Evolutionary conservation across 2,329 filamentous ascomycete species (phyloP), one percentile per base, ranked within the genome.

Genomic region (Pseudopithomyces chartarum): DNA sequence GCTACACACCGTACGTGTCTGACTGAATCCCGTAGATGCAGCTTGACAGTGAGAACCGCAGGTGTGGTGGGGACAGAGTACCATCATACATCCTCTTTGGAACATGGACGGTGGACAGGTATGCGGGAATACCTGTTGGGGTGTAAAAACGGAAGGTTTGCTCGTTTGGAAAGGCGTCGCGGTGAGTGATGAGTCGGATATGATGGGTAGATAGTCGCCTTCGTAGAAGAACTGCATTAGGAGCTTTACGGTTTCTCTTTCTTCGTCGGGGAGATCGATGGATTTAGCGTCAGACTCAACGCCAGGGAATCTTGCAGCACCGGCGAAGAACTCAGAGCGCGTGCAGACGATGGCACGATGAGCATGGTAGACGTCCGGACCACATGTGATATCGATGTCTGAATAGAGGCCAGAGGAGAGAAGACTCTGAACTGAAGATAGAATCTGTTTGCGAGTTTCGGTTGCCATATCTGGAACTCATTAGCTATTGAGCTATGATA

Each of bases 341-440:
- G 40, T 23, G 33, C 60, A 65, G 8, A 65, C 55, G 2, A 65
- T 55, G 1, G 20, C 34, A 33, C 59, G 62, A 47, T 66, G 64
- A 11, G 59, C 59, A 19, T 54, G 59, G 48, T 58, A 58, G 3
- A 17, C 34, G 19, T 58, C 51, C 0, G 19, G n/a, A 4, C 51
- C 49, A 22, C 60, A 66, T 1, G 46, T 60, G 29, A 64, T 62
- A 3, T 38, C 54, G 6, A 63, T 42, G 29, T 65, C 62, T 2
- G 58, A 58, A 23, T 60, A 57, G 5, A 45, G 23, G 17, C 57
- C 57, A 4, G 50, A 43, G 4, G 22, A 13, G 12, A 50, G 39
- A 12, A 57, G 39, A 8, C 17, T 32, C 36, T 45, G 45, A 17
- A 46, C 20, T n/a, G n/a, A n/a, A n/a, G n/a, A n/a, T n/a, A n/a